Percentiles rank a stretch among this genome's conserved stretches.
Conservation (phyloP, 768 basidiomycete species). For the Mycena haematopus region DNA sequence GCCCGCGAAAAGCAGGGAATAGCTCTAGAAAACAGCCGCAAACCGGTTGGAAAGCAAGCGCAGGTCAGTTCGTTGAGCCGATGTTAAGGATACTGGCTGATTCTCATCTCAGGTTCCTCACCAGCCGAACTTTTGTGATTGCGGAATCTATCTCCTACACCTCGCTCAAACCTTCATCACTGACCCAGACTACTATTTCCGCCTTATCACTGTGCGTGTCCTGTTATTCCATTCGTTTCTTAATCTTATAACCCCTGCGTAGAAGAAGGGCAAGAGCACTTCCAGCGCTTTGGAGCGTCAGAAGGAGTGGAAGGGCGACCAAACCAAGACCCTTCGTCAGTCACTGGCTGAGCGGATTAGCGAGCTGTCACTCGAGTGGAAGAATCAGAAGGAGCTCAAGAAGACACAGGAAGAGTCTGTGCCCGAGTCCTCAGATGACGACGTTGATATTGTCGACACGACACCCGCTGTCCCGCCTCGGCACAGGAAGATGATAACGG, state of each 20-base stretch:
- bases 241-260: background rate
- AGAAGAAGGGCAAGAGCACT: conserved; percentile 18
- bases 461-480: conserved; percentile 23
- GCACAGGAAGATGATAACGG: conserved; percentile 9
- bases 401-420: conserved; percentile 42
- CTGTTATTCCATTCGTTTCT: background rate
- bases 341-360: conserved; percentile 48
- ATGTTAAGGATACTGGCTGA: background rate
- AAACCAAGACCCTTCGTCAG: conserved; percentile 55
- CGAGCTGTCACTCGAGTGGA: conserved; percentile 61
- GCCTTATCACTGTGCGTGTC: conserved; percentile 53
- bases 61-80: conserved; percentile 46
- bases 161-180: conserved; percentile 80
- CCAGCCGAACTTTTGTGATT: conserved; percentile 92
- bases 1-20: conserved; percentile 72
- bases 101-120: conserved; percentile 68
- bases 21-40: conserved; percentile 38
- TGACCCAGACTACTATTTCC: conserved; percentile 58
- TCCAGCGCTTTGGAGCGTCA: conserved; percentile 30
- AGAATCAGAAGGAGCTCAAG: conserved; percentile 46
- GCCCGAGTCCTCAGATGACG: conserved; percentile 46
- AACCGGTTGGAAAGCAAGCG: conserved; percentile 55
- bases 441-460: conserved; percentile 50
- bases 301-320: conserved; percentile 53
- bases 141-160: conserved; percentile 91